phyloP scores from a whole-genome alignment of 352 stramenopile genomes.

The Globisporangium nodosum region DNA sequence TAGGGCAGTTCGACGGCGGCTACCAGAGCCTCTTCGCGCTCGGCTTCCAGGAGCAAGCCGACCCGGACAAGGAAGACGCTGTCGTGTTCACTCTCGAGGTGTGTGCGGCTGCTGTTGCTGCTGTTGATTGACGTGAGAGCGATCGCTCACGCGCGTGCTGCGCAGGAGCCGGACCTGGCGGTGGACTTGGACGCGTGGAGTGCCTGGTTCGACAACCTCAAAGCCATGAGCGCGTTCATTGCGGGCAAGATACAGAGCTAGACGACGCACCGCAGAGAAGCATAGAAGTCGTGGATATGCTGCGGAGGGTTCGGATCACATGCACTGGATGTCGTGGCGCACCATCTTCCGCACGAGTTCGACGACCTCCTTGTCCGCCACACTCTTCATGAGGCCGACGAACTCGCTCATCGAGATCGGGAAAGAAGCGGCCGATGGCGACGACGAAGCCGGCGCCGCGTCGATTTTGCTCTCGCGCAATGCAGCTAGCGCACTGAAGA shows the following conservation, averaged over 20 bases:
- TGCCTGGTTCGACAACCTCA: slow-evolving; percentile 73
- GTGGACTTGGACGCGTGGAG: slow-evolving; percentile 78
- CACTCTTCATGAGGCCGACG: slow-evolving; percentile 24
- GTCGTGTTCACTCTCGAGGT: slow-evolving; percentile 68
- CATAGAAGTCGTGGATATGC: not conserved
- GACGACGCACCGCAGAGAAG: not conserved
- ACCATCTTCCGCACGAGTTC: slow-evolving; percentile 46
- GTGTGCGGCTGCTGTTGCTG: not conserved
- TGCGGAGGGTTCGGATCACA: slow-evolving; percentile 16
- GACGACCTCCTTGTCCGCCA: slow-evolving; percentile 28
- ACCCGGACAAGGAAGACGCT: slow-evolving; percentile 32
- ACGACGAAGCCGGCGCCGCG: not conserved
- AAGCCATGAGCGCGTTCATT: slow-evolving; percentile 52
- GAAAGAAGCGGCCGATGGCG: not conserved
- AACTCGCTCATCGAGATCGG: slow-evolving; percentile 31
- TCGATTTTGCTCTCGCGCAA: slow-evolving; percentile 4
- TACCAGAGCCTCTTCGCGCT: slow-evolving; percentile 62
- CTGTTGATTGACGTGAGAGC: not conserved
- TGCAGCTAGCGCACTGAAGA: slow-evolving; percentile 17
- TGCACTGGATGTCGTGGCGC: slow-evolving; percentile 50
- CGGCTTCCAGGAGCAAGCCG: slow-evolving; percentile 52
- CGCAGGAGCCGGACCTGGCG: slow-evolving; percentile 66
- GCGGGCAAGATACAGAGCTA: slow-evolving; percentile 21
- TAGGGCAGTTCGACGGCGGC: slow-evolving; percentile 59
- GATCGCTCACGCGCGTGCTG: too few species aligned